These are phyloP conservation scores for Heimioporus retisporus DNA, from an alignment of 1,284 basidiomycete species.

Conservation along the genomic window DNA sequence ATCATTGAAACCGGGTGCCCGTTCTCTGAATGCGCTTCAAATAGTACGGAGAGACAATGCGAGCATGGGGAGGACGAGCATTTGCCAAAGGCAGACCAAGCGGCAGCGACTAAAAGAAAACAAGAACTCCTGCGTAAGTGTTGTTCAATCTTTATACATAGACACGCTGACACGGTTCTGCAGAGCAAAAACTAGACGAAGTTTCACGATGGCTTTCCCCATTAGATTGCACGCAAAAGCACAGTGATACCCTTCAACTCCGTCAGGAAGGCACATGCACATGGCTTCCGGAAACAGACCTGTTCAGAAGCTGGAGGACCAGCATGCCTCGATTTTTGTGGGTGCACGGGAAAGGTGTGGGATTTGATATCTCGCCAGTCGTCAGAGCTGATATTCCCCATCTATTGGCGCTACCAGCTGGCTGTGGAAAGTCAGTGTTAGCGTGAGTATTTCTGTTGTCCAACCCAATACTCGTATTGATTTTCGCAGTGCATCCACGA, in stretches of 20 bases:
- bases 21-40: too few species aligned
- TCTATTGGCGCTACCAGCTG: not conserved
- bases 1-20: too few species aligned
- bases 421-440: constrained; percentile 17
- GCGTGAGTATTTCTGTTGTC: not conserved
- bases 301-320: constrained; percentile 9
- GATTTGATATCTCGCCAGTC: not conserved
- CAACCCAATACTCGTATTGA: not conserved
- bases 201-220: constrained; percentile 8
- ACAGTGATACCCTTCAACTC: constrained; percentile 3
- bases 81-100: too few species aligned
- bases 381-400: too few species aligned
- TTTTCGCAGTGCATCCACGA: constrained; percentile 8
- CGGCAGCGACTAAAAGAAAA: too few species aligned
- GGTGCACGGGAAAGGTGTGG: constrained; percentile 16
- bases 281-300: constrained; percentile 4
- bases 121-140: not conserved
- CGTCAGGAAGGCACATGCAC: constrained; percentile 11
- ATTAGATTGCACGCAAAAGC: constrained; percentile 5
- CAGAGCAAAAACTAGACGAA: constrained; percentile 9
- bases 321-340: constrained; percentile 9
- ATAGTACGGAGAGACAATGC: too few species aligned
- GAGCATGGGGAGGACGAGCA: too few species aligned
- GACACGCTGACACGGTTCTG: too few species aligned
- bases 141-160: not conserved